Percentiles rank a stretch among this genome's conserved stretches.
phyloP scores from a whole-genome alignment of 495 filamentous ascomycete genomes.

The Penicillium macrosclerotiorum region DNA sequence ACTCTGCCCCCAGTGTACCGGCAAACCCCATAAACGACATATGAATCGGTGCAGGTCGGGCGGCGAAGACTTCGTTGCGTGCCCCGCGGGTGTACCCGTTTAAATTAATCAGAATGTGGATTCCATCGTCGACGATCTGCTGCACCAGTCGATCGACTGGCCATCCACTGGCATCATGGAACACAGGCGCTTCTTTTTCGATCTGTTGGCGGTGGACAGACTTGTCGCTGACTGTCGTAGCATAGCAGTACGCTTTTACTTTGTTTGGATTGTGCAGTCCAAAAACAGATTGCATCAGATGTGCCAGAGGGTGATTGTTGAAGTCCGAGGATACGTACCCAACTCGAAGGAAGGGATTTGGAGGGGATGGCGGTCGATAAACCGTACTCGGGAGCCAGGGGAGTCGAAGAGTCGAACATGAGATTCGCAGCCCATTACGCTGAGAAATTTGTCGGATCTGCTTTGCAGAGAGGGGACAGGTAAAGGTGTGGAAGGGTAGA shows the following conservation, averaged over 20 bases:
- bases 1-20: slow-evolving; percentile 92
- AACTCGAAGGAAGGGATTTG: slow-evolving; percentile 77
- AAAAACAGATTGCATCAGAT: slow-evolving; percentile 99
- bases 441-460: slow-evolving; percentile 95
- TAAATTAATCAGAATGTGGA: slow-evolving; percentile 95
- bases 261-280: slow-evolving; percentile 74
- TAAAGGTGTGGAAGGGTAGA: slow-evolving; percentile 98
- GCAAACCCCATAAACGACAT: slow-evolving; percentile 99
- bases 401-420: slow-evolving; percentile 78
- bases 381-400: slow-evolving; percentile 83
- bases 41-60: slow-evolving; percentile 90
- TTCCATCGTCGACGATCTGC: slow-evolving; percentile 88
- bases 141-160: slow-evolving; percentile 78
- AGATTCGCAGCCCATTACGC: slow-evolving; percentile 90
- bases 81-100: slow-evolving; percentile 97
- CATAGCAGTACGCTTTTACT: slow-evolving; percentile 90
- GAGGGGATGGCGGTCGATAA: slow-evolving; percentile 79
- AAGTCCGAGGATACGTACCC: slow-evolving; percentile 98
- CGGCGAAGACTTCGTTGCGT: slow-evolving; percentile 97
- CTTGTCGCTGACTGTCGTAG: slow-evolving; percentile 89
- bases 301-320: slow-evolving; percentile 96
- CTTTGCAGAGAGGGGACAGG: slow-evolving; percentile 87
- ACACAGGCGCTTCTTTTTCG: slow-evolving; percentile 88
- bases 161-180: slow-evolving; percentile 87
- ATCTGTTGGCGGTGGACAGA: slow-evolving; percentile 93